Conservation (phyloP, 2,329 filamentous ascomycete species). For the Chaetomiaceae sp. region DNA sequence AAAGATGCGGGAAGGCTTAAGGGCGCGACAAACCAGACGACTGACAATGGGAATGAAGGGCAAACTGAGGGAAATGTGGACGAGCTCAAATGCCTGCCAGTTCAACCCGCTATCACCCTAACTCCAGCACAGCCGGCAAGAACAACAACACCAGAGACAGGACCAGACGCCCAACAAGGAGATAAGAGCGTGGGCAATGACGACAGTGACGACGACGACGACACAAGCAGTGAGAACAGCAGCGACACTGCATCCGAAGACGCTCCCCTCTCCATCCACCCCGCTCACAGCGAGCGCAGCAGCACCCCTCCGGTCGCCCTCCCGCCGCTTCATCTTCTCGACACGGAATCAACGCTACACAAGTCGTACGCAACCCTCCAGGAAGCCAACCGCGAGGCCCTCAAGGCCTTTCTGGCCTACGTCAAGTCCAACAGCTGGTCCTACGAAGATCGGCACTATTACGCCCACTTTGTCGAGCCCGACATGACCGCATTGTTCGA, state of each 20-base stretch:
- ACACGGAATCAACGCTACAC: not conserved
- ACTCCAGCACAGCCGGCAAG: no score
- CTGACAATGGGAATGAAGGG: not conserved
- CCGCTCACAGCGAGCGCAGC: no score
- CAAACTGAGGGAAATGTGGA: not conserved
- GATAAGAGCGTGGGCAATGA: no score
- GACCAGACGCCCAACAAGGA: no score
- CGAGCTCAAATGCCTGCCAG: no score
- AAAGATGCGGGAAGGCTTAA: not conserved
- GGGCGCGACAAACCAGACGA: no score
- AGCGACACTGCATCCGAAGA: no score
- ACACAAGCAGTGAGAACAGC: not conserved
- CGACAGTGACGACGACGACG: not conserved
- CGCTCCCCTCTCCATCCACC: no score
- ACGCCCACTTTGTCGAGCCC: not conserved
- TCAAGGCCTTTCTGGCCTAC: conserved; percentile 6
- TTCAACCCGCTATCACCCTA: no score
- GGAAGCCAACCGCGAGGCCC: conserved; percentile 12
- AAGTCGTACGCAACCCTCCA: conserved; percentile 11
- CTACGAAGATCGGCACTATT: conserved; percentile 12
- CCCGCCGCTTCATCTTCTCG: not conserved
- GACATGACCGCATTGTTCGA: not conserved
- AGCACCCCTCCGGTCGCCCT: not conserved
- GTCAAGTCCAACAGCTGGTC: conserved; percentile 7
- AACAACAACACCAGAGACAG: no score